phyloP scores from a whole-genome alignment of 1,284 basidiomycete species.

The Ceratobasidium sp. region DNA sequence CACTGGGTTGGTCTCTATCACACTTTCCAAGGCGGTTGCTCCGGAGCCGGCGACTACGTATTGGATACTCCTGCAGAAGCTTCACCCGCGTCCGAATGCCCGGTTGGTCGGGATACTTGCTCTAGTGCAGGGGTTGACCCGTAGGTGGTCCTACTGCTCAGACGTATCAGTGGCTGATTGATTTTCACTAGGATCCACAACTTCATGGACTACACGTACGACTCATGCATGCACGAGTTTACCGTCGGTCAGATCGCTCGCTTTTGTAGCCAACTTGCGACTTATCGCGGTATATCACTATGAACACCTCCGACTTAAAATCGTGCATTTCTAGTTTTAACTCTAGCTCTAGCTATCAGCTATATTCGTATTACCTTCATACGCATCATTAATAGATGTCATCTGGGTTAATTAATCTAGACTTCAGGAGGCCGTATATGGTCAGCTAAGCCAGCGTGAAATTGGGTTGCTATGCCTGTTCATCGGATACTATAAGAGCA shows the following conservation, averaged over 20 bases:
- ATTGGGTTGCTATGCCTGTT: too few species aligned
- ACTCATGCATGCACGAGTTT: slow-evolving; percentile 58
- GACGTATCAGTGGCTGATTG: too few species aligned
- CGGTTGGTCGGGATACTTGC: slow-evolving; percentile 50
- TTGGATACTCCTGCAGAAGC: slow-evolving; percentile 61
- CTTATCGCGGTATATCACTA: slow-evolving; percentile 67
- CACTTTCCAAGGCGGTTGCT: slow-evolving; percentile 72
- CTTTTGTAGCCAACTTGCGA: slow-evolving; percentile 61
- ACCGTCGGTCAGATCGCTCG: slow-evolving; percentile 64
- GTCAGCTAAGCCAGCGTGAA: too few species aligned
- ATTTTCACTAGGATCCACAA: slow-evolving; percentile 47
- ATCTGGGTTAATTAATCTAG: too few species aligned
- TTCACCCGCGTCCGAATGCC: slow-evolving; percentile 49
- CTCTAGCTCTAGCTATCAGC: too few species aligned
- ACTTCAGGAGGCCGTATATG: too few species aligned
- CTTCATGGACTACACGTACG: slow-evolving; percentile 46
- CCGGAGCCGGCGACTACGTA: slow-evolving; percentile 65
- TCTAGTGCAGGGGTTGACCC: slow-evolving; percentile 47
- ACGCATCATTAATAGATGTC: too few species aligned
- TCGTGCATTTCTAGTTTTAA: too few species aligned
- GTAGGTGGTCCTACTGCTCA: too few species aligned
- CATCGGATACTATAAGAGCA: too few species aligned
- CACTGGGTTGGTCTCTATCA: slow-evolving; percentile 68
- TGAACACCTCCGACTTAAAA: too few species aligned
- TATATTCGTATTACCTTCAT: too few species aligned